Evolutionary conservation across 192 early-diverging fungal genomes (phyloP), one percentile per base, ranked within the genome.

Genomic region (Backusella australiensis): DNA sequence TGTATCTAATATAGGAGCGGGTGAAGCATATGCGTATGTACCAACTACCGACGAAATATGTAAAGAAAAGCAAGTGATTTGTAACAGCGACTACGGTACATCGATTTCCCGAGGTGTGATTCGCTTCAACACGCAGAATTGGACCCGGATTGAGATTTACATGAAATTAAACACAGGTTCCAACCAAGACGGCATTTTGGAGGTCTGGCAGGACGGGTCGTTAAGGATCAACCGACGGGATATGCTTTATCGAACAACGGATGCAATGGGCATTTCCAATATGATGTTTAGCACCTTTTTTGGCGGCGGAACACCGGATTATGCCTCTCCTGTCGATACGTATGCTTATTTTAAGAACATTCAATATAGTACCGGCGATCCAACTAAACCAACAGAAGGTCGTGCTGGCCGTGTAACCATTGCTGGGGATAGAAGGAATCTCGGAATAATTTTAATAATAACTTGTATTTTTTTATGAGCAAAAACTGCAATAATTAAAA

Each of bases 211-310:
- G 53, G 80, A 86, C 39, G 83, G 81, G 4, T 73, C 78, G 11
- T 49, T 73, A 17, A 72, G 53, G 29, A 75, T 84, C 6, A 77
- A 71, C 34, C 44, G 74, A 53, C 77, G 53, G 32, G 76, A 82
- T 23, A 71, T 86, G 1, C 77, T 77, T 4, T 86, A 84, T 52
- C 79, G 79, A 17, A 53, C 78, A 15, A 84, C 77, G 17, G 79
- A 80, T 11, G 80, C 82, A 72, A 78, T 86, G 66, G 81, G 78
- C 0, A 79, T 86, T 36, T 78, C 81, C 12, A 82, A 81, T 34
- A 38, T 86, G 34, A 81, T 84, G 81, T 86, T 86, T 56, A 84
- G 83, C 1, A 81, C 85, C 23, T 86, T 86, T 71, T 86, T 86
- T 80, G 85, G 85, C 69, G 85, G 85, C 39, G 76, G 77, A 3